A percentile compares a stretch with the other conserved stretches of the same genome.
Evolutionary conservation across 2,329 filamentous ascomycete genomes (phyloP).

Genomic region (Didymella pinodella): DNA sequence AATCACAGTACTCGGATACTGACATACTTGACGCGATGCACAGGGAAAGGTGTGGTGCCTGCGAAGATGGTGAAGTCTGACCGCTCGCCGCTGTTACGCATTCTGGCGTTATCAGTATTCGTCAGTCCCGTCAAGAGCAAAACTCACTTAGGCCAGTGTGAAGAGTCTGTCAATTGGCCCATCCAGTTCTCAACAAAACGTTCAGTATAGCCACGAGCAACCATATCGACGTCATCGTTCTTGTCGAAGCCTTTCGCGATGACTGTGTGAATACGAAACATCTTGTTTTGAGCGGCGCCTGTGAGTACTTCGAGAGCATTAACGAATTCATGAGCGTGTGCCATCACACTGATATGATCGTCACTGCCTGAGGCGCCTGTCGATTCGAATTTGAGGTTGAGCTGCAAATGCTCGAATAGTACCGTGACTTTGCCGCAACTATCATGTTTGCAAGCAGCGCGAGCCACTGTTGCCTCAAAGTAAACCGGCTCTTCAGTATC

Average conservation of each 20-base stretch:
- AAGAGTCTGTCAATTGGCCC: neutral
- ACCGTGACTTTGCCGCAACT: slow-evolving; percentile 28
- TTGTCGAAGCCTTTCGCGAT: slow-evolving; percentile 13
- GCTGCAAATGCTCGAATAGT: slow-evolving; percentile 24
- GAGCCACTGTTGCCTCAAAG: slow-evolving; percentile 23
- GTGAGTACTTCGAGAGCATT: slow-evolving; percentile 18
- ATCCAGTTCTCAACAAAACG: slow-evolving; percentile 12
- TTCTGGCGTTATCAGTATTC: slow-evolving; percentile 15
- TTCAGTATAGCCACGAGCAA: slow-evolving; percentile 18
- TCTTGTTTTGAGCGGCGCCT: slow-evolving; percentile 17
- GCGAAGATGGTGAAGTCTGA: slow-evolving; percentile 34
- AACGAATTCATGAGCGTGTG: slow-evolving; percentile 23
- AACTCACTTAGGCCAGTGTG: slow-evolving; percentile 26
- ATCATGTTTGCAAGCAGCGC: slow-evolving; percentile 24
- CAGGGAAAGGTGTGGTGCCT: slow-evolving; percentile 25
- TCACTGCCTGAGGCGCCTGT: neutral
- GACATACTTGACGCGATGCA: slow-evolving; percentile 29
- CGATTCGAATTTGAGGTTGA: slow-evolving; percentile 27
- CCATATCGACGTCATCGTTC: slow-evolving; percentile 25
- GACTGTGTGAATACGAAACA: slow-evolving; percentile 21
- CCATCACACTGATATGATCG: neutral
- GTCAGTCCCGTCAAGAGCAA: neutral
- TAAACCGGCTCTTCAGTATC: slow-evolving; percentile 27
- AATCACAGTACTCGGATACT: too few species aligned
- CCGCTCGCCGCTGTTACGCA: slow-evolving; percentile 29